Evolutionary conservation across 225 moss, liverwort and hornwort genomes (phyloP).

Genomic region (Physcomitrellopsis africana): DNA sequence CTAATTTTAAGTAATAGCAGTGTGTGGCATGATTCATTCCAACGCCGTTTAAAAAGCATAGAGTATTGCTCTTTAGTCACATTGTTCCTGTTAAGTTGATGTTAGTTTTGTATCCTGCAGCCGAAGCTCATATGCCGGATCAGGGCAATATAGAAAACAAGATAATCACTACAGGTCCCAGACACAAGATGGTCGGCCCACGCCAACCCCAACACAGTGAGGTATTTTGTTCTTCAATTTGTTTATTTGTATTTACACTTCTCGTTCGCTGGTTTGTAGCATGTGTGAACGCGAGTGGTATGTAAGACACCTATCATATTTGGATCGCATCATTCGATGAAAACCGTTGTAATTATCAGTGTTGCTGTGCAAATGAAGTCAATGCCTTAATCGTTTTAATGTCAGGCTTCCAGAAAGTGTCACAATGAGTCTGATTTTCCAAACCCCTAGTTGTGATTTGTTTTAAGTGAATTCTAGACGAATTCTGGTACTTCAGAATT

Average conservation of each 20-base stretch:
- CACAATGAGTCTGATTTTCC: too few relatives aligned
- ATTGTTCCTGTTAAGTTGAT: neutral
- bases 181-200: slow-evolving; percentile 58
- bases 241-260: neutral
- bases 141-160: slow-evolving; percentile 67
- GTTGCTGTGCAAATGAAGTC: too few relatives aligned
- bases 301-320: too few relatives aligned
- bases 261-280: too few relatives aligned
- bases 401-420: too few relatives aligned
- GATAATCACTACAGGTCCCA: slow-evolving; percentile 67
- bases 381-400: too few relatives aligned
- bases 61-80: neutral
- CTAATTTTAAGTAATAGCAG: neutral
- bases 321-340: too few relatives aligned
- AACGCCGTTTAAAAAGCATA: neutral
- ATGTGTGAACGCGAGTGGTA: too few relatives aligned
- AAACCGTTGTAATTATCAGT: too few relatives aligned
- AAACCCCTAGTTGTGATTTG: too few relatives aligned
- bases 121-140: slow-evolving; percentile 47
- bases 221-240: slow-evolving; percentile 25
- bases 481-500: too few relatives aligned
- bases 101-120: slow-evolving; percentile 20
- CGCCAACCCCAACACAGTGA: slow-evolving; percentile 47
- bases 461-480: too few relatives aligned
- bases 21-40: neutral